phyloP scores from a whole-genome alignment of 2,329 filamentous ascomycete species.

The Byssoonygena ceratinophila region DNA sequence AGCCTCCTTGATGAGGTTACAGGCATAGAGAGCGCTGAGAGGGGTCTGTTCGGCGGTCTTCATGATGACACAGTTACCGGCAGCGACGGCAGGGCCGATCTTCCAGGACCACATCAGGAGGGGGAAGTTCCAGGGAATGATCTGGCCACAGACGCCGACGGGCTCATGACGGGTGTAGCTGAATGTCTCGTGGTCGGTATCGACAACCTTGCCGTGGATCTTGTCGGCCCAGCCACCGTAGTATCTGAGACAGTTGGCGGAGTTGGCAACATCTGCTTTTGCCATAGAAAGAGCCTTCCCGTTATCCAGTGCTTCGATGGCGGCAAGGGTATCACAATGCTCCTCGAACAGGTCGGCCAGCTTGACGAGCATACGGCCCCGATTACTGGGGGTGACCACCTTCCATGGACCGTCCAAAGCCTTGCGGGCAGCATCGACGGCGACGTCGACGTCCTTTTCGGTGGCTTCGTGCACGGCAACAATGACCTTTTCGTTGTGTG shows the following conservation, averaged over 20 bases:
- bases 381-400: conserved; percentile 56
- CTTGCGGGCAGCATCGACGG: conserved; percentile 74
- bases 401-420: conserved; percentile 69
- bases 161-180: conserved; percentile 77
- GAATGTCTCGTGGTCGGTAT: conserved; percentile 67
- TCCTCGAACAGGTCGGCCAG: conserved; percentile 72
- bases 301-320: conserved; percentile 66
- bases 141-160: conserved; percentile 71
- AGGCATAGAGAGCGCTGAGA: conserved; percentile 52
- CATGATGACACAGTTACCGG: conserved; percentile 53
- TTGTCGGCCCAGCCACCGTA: conserved; percentile 93
- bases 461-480: conserved; percentile 71
- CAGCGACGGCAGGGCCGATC: conserved; percentile 58
- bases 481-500: conserved; percentile 73
- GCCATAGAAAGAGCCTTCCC: conserved; percentile 36
- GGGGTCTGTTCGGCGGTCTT: conserved; percentile 61
- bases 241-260: conserved; percentile 66
- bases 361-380: conserved; percentile 60
- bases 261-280: conserved; percentile 61
- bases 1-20: conserved; percentile 47
- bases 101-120: conserved; percentile 81
- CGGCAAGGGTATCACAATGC: conserved; percentile 63
- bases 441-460: conserved; percentile 66
- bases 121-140: conserved; percentile 87
- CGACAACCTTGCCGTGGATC: conserved; percentile 78